These are phyloP conservation scores for Xylaria sp. DNA, from an alignment of 2,329 filamentous ascomycete species.

Conservation along the genomic window DNA sequence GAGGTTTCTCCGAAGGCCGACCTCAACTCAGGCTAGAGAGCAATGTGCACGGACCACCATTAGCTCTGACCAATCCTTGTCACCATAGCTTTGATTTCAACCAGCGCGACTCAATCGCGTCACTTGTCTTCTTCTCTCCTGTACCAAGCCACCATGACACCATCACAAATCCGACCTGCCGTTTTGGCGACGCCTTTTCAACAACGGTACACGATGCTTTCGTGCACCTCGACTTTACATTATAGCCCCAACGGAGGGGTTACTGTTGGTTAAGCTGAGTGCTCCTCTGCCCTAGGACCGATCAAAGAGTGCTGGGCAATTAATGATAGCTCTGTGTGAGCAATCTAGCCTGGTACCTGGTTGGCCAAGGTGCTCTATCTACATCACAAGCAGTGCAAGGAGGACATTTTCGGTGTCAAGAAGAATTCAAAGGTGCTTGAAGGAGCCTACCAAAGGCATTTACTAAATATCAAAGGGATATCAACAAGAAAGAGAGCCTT, in stretches of 20 bases:
- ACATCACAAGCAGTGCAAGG: background rate
- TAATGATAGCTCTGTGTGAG: slow-evolving; percentile 30
- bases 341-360: slow-evolving; percentile 30
- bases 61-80: slow-evolving; percentile 13
- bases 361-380: slow-evolving; percentile 31
- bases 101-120: slow-evolving; percentile 36
- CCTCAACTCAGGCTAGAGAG: slow-evolving; percentile 17
- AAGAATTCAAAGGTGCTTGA: background rate
- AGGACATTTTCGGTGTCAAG: slow-evolving; percentile 10
- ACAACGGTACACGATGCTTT: slow-evolving; percentile 41
- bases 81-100: slow-evolving; percentile 30
- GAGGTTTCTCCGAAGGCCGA: slow-evolving; percentile 29
- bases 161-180: slow-evolving; percentile 35
- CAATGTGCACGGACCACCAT: slow-evolving; percentile 19
- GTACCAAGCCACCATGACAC: slow-evolving; percentile 42
- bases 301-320: slow-evolving; percentile 38
- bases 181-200: slow-evolving; percentile 36
- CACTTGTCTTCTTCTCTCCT: slow-evolving; percentile 36
- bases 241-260: slow-evolving; percentile 67
- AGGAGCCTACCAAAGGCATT: background rate
- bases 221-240: slow-evolving; percentile 34
- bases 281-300: slow-evolving; percentile 43
- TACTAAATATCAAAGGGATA: slow-evolving; percentile 14
- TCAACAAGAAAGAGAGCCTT: background rate
- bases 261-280: slow-evolving; percentile 53